Evolutionary conservation across 495 filamentous ascomycete species (phyloP).

Genomic region (Penicillium pancosmium): DNA sequence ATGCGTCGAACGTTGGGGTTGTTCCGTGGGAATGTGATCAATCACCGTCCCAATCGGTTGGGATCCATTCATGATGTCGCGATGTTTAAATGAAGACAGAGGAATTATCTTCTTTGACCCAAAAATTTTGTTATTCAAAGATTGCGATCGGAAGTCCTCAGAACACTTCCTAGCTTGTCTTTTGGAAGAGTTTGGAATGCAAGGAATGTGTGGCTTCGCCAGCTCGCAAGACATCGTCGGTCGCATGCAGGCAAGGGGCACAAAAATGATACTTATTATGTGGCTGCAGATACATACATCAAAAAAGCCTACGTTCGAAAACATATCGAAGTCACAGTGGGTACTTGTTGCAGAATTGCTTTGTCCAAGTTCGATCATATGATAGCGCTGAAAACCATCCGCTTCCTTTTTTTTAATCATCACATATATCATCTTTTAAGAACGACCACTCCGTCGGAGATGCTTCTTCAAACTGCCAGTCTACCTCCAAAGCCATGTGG

Average conservation of each 20-base stretch:
- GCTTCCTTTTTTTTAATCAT: not conserved
- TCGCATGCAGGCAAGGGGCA: constrained; percentile 2
- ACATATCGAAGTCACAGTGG: not conserved
- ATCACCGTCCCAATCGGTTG: too few relatives aligned
- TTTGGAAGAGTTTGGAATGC: not conserved
- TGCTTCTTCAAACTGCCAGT: not conserved
- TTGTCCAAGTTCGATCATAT: not conserved
- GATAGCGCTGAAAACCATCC: not conserved
- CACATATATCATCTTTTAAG: not conserved
- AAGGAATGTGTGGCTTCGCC: not conserved
- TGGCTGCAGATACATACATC: not conserved
- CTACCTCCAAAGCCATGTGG: constrained; percentile 4
- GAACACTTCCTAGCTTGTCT: too few relatives aligned
- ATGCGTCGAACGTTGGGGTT: too few relatives aligned
- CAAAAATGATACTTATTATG: not conserved
- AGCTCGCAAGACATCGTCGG: not conserved
- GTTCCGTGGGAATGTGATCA: too few relatives aligned
- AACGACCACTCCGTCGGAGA: not conserved
- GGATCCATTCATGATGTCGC: too few relatives aligned
- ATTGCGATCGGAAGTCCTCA: too few relatives aligned
- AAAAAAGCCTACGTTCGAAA: not conserved
- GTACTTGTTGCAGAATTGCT: not conserved
- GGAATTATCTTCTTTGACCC: too few relatives aligned
- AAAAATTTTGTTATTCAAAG: too few relatives aligned
- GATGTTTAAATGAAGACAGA: too few relatives aligned